Evolutionary conservation across 768 basidiomycete species (phyloP).

Genomic region (Cantharellus cinnabarinus): DNA sequence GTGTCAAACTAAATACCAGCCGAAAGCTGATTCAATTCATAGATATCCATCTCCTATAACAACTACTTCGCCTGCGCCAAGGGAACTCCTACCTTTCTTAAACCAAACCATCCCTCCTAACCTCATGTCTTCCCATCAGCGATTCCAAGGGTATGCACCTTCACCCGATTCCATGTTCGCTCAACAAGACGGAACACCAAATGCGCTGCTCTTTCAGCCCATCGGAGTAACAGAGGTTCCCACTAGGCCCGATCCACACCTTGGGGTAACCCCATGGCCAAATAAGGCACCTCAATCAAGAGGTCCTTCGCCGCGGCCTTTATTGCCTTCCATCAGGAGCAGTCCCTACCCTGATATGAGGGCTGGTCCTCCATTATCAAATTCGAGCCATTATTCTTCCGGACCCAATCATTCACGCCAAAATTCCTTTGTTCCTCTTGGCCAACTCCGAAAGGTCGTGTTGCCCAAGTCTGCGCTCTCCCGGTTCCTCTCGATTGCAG

Average conservation of each 20-base stretch:
- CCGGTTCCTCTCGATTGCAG: slow-evolving; percentile 57
- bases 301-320: neutral
- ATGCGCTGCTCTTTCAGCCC: slow-evolving; percentile 1
- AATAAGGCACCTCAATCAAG: neutral
- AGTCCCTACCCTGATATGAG: neutral
- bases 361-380: neutral
- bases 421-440: neutral
- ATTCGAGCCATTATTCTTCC: neutral
- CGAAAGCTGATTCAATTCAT: neutral
- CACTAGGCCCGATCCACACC: neutral
- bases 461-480: slow-evolving; percentile 57
- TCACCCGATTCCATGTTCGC: slow-evolving; percentile 59
- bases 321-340: neutral
- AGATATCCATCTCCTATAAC: slow-evolving; percentile 25
- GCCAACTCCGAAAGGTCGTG: slow-evolving; percentile 19
- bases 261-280: neutral
- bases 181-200: slow-evolving; percentile 2
- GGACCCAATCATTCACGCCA: neutral
- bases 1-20: neutral
- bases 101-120: slow-evolving; percentile 10
- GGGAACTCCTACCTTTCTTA: slow-evolving; percentile 5
- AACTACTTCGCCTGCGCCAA: slow-evolving; percentile 48
- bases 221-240: neutral
- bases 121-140: slow-evolving; percentile 64
- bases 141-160: slow-evolving; percentile 55